These are phyloP conservation scores for Dipodascopsis uninucleata DNA, from an alignment of 805 yeast genomes.

Conservation along the genomic window DNA sequence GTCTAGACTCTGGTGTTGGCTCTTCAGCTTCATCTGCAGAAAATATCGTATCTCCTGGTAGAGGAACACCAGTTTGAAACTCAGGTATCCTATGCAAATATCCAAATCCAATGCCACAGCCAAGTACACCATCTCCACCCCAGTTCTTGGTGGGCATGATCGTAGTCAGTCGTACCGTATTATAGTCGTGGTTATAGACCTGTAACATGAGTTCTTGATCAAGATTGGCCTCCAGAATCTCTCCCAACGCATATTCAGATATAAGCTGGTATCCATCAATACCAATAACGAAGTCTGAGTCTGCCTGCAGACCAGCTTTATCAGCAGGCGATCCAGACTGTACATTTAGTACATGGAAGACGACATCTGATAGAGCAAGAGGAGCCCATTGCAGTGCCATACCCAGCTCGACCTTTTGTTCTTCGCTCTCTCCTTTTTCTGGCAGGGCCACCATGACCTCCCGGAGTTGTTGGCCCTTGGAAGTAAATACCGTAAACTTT, in stretches of 20 bases:
- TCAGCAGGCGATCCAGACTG: conserved; percentile 78
- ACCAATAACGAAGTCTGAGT: conserved; percentile 83
- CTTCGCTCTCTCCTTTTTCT: not conserved
- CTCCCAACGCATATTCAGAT: conserved; percentile 15
- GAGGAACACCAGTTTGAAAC: conserved; percentile 13
- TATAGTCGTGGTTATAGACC: conserved; percentile 86
- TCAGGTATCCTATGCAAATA: conserved; percentile 52
- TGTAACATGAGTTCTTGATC: conserved; percentile 39
- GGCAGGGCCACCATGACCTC: conserved; percentile 42
- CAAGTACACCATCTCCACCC: conserved; percentile 83
- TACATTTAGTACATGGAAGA: conserved; percentile 79
- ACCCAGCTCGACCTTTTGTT: conserved; percentile 36
- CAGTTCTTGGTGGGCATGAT: conserved; percentile 68
- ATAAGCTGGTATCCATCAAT: conserved; percentile 66
- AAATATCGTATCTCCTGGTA: conserved; percentile 24
- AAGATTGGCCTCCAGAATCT: conserved; percentile 15
- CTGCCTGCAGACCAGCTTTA: conserved; percentile 74
- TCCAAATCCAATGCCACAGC: conserved; percentile 95
- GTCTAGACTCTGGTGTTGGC: not conserved
- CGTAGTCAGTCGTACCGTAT: conserved; percentile 79
- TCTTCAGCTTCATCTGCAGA: conserved; percentile 13
- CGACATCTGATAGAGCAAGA: conserved; percentile 67
- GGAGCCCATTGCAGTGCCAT: conserved; percentile 71
- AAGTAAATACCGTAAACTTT: conserved; percentile 25
- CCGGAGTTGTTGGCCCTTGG: conserved; percentile 32